Percentiles rank a stretch among this genome's conserved stretches.
These are phyloP conservation scores for Lentinus tigrinus DNA, from an alignment of 768 basidiomycete species.

Conservation along the genomic window DNA sequence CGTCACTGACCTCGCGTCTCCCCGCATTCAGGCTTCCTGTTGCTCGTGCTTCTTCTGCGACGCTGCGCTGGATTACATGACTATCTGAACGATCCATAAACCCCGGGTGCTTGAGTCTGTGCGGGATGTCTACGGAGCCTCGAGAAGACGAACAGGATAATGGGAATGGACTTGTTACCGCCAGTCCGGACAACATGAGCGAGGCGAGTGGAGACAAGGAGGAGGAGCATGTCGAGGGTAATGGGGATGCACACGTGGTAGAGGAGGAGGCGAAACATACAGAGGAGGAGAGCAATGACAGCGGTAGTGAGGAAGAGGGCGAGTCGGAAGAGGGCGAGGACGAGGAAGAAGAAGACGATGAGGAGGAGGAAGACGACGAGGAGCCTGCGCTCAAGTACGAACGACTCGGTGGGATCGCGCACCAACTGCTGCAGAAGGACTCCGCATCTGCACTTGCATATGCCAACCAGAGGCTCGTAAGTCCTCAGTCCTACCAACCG, in stretches of 20 bases:
- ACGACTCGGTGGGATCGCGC: conserved; percentile 67
- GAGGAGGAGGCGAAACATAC: conserved; percentile 6
- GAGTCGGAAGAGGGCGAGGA: conserved; percentile 32
- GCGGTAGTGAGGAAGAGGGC: conserved; percentile 20
- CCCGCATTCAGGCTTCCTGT: neutral
- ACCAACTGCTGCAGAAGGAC: conserved; percentile 84
- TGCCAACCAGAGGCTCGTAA: conserved; percentile 70
- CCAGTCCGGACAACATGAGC: conserved; percentile 19
- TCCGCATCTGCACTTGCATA: conserved; percentile 82
- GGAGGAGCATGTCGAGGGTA: neutral
- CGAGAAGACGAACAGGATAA: conserved; percentile 1
- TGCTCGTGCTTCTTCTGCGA: neutral
- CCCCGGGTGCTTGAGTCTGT: neutral
- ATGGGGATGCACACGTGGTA: too few relatives aligned
- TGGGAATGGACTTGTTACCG: neutral
- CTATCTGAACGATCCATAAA: too few relatives aligned
- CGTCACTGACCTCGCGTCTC: neutral
- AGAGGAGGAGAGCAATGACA: conserved; percentile 43
- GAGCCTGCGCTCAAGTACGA: conserved; percentile 93
- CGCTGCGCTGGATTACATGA: neutral
- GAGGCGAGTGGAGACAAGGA: conserved; percentile 8
- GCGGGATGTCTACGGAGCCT: conserved; percentile 5
- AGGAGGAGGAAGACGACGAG: conserved; percentile 77
- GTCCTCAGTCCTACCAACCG: conserved; percentile 12
- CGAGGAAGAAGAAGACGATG: conserved; percentile 52